Conservation (phyloP, 345 rosid genomes). For the Euclidium syriacum region DNA sequence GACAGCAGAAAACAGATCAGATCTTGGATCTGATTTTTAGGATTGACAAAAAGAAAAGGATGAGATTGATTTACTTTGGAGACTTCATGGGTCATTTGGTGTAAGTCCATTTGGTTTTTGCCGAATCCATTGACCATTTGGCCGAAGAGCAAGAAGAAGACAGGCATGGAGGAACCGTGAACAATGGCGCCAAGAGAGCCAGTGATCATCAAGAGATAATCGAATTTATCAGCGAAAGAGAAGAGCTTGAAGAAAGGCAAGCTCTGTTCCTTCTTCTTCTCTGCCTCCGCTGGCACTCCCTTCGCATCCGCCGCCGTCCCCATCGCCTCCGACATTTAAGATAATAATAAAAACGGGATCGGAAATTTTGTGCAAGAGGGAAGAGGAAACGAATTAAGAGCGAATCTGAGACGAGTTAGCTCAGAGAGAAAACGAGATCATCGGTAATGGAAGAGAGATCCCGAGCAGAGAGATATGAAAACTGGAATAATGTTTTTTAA, state of each 20-base stretch:
- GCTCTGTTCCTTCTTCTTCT: conserved; percentile 95
- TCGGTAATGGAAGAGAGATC: conserved; percentile 19
- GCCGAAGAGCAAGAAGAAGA: conserved; percentile 91
- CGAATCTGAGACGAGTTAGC: conserved; percentile 13
- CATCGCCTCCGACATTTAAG: conserved; percentile 69
- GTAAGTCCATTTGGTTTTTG: conserved; percentile 84
- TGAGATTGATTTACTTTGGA: conserved; percentile 44
- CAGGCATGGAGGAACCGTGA: conserved; percentile 98
- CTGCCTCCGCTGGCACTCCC: conserved; percentile 52
- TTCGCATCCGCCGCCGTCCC: conserved; percentile 32
- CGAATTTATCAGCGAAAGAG: conserved; percentile 90
- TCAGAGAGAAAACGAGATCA: conserved; percentile 17
- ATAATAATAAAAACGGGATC: not conserved
- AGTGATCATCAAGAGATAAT: conserved; percentile 64
- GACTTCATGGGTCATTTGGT: conserved; percentile 91
- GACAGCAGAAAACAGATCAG: conserved; percentile 15
- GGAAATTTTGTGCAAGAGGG: not conserved
- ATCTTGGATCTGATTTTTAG: conserved; percentile 44
- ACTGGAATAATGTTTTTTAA: conserved; percentile 1
- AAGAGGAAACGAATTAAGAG: not conserved
- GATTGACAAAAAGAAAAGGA: not conserved
- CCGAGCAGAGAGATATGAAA: conserved; percentile 7
- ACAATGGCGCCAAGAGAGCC: conserved; percentile 87
- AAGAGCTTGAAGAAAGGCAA: conserved; percentile 88
- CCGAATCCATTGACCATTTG: conserved; percentile 99